These are phyloP conservation scores for Brasenia schreberi DNA, from an alignment of 164 flowering plant genomes.

Conservation along the genomic window DNA sequence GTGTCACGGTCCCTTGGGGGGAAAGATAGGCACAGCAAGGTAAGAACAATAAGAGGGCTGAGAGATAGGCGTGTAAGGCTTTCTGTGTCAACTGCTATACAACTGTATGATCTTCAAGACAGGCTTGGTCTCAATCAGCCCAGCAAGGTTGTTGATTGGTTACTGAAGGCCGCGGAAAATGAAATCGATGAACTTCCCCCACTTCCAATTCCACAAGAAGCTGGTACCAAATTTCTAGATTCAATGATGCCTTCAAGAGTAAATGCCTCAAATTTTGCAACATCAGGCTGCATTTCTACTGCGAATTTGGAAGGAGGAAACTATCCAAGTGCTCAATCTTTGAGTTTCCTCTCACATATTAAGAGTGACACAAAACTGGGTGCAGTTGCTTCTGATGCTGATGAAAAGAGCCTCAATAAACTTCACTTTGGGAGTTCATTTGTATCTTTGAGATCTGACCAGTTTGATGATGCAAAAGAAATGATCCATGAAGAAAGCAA, in stretches of 20 bases:
- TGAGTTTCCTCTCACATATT: constrained; percentile 2
- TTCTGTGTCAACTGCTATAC: constrained; percentile 79
- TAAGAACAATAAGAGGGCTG: constrained; percentile 61
- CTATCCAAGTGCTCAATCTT: constrained; percentile 4
- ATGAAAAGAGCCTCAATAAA: constrained; percentile 9
- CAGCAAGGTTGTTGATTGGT: constrained; percentile 89
- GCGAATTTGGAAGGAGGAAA: constrained; percentile 3
- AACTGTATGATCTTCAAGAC: constrained; percentile 79
- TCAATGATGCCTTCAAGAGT: constrained; percentile 13
- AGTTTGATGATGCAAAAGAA: background rate
- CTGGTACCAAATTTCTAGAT: constrained; percentile 20
- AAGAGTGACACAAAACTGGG: constrained; percentile 10
- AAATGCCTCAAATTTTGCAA: constrained; percentile 10
- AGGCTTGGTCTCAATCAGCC: constrained; percentile 76
- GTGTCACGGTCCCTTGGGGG: constrained; percentile 69
- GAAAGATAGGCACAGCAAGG: constrained; percentile 85
- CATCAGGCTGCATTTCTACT: constrained; percentile 6
- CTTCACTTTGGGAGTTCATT: constrained; percentile 17
- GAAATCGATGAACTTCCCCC: constrained; percentile 79
- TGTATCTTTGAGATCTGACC: constrained; percentile 16
- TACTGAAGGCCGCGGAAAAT: constrained; percentile 54
- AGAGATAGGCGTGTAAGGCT: constrained; percentile 77
- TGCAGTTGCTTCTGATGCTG: constrained; percentile 10
- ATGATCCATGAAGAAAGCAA: constrained; percentile 5
- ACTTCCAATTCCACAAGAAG: constrained; percentile 38